phyloP scores from a whole-genome alignment of 768 basidiomycete species.

The Psilocybe cubensis region DNA sequence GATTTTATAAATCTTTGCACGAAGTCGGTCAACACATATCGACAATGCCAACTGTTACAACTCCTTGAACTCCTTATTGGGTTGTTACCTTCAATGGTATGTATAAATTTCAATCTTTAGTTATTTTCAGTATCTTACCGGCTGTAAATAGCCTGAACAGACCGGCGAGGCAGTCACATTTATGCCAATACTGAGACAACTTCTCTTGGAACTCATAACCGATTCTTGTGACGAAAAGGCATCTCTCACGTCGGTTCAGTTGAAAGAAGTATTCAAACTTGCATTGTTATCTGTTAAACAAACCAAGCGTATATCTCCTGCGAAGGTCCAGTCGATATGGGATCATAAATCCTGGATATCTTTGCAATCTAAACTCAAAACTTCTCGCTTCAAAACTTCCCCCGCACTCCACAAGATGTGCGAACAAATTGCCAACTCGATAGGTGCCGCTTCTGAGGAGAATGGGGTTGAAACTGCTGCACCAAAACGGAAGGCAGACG shows the following conservation, averaged over 20 bases:
- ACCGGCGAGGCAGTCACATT: slow-evolving; percentile 48
- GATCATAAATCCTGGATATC: slow-evolving; percentile 57
- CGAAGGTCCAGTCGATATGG: slow-evolving; percentile 53
- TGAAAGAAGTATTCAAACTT: slow-evolving; percentile 82
- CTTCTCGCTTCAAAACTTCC: slow-evolving; percentile 66
- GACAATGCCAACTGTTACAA: slow-evolving; percentile 74
- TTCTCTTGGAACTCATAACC: slow-evolving; percentile 50
- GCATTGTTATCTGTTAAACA: slow-evolving; percentile 67
- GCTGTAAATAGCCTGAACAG: slow-evolving; percentile 25
- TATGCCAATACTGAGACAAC: slow-evolving; percentile 51
- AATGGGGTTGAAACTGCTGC: slow-evolving; percentile 20
- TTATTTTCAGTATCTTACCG: slow-evolving; percentile 3
- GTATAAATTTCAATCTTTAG: slow-evolving; percentile 22
- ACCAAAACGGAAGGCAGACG: slow-evolving; percentile 32
- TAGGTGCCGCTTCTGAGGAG: slow-evolving; percentile 19
- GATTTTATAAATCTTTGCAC: slow-evolving; percentile 58
- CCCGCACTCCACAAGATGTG: slow-evolving; percentile 64
- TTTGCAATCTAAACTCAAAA: slow-evolving; percentile 51
- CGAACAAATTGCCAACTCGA: slow-evolving; percentile 54
- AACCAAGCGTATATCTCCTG: slow-evolving; percentile 50
- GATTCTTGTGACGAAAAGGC: slow-evolving; percentile 50
- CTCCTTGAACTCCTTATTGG: slow-evolving; percentile 68
- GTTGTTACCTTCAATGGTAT: slow-evolving; percentile 53
- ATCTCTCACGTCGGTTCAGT: slow-evolving; percentile 58
- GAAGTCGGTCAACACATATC: slow-evolving; percentile 75